Evolutionary conservation across 1,139 yeast genomes (phyloP).

Genomic region (Hanseniaspora uvarum): DNA sequence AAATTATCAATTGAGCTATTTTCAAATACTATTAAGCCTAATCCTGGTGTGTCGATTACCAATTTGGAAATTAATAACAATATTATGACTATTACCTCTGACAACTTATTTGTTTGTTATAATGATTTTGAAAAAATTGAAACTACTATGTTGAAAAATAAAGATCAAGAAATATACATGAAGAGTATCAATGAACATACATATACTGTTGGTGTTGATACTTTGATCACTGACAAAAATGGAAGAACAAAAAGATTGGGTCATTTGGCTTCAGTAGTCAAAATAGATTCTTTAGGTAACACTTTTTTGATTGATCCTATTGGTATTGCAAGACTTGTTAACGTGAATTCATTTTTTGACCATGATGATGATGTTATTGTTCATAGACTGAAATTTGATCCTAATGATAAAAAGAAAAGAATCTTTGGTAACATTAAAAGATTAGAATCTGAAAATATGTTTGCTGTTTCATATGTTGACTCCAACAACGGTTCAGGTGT

Average conservation of each 20-base stretch:
- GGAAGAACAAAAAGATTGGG: slow-evolving; percentile 8
- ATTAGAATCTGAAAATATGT: slow-evolving; percentile 9
- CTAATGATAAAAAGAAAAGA: slow-evolving; percentile 8
- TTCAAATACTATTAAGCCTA: slow-evolving; percentile 48
- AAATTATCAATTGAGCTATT: slow-evolving; percentile 45
- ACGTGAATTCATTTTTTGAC: slow-evolving; percentile 7
- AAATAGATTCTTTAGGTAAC: slow-evolving; percentile 15
- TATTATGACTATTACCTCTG: slow-evolving; percentile 64
- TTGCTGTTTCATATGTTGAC: slow-evolving; percentile 15
- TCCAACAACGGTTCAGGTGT: slow-evolving; percentile 4
- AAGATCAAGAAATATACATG: slow-evolving; percentile 41
- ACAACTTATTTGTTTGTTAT: slow-evolving; percentile 48
- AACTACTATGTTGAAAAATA: slow-evolving; percentile 60
- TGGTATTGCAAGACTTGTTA: slow-evolving; percentile 15
- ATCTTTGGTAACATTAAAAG: slow-evolving; percentile 5
- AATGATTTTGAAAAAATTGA: slow-evolving; percentile 53
- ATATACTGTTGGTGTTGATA: slow-evolving; percentile 58
- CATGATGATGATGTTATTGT: slow-evolving; percentile 6
- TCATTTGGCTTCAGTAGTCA: slow-evolving; percentile 12
- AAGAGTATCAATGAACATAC: slow-evolving; percentile 22
- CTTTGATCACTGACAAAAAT: slow-evolving; percentile 32
- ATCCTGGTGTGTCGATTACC: slow-evolving; percentile 57
- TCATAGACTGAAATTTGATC: slow-evolving; percentile 5
- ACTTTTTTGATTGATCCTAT: slow-evolving; percentile 15
- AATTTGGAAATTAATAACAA: slow-evolving; percentile 50